Percentiles rank a stretch among this genome's conserved stretches.
Evolutionary conservation across 371 early-diverging fungal species (phyloP).

Genomic region (Phascolomyces articulosus): DNA sequence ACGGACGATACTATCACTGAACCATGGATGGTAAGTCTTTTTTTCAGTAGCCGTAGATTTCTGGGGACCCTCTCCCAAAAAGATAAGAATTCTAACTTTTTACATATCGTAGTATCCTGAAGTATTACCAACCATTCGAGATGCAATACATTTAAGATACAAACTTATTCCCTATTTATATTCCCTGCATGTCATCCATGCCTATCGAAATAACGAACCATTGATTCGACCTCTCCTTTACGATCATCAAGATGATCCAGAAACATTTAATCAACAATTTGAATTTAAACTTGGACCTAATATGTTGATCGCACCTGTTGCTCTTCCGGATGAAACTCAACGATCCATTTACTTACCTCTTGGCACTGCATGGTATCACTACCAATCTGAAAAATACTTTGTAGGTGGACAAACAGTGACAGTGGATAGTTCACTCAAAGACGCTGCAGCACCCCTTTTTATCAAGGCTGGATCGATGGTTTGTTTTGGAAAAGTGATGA

Average conservation of each 20-base stretch:
- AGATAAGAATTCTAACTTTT: neutral
- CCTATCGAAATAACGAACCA: slow-evolving; percentile 37
- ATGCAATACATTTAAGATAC: slow-evolving; percentile 59
- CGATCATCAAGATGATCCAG: slow-evolving; percentile 52
- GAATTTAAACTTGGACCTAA: slow-evolving; percentile 61
- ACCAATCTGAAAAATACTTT: slow-evolving; percentile 34
- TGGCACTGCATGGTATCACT: slow-evolving; percentile 42
- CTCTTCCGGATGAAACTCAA: slow-evolving; percentile 22
- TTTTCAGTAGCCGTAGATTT: too few species aligned
- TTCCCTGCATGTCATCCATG: slow-evolving; percentile 41
- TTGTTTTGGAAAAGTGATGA: slow-evolving; percentile 38
- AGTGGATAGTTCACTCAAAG: slow-evolving; percentile 23
- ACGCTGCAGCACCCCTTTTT: slow-evolving; percentile 35
- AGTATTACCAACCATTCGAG: slow-evolving; percentile 51
- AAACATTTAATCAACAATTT: slow-evolving; percentile 43
- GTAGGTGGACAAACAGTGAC: slow-evolving; percentile 22
- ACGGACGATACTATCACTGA: slow-evolving; percentile 57
- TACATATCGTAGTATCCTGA: slow-evolving; percentile 34
- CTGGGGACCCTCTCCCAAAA: too few species aligned
- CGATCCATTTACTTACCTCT: slow-evolving; percentile 46
- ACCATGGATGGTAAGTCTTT: slow-evolving; percentile 59
- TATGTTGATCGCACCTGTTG: slow-evolving; percentile 57
- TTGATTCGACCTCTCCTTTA: slow-evolving; percentile 61
- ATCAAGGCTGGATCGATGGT: slow-evolving; percentile 36
- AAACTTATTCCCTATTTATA: slow-evolving; percentile 61